Percentiles rank a stretch among this genome's conserved stretches.
phyloP scores from a whole-genome alignment of 208 protist genomes.

The Histomonas meleagridis region DNA sequence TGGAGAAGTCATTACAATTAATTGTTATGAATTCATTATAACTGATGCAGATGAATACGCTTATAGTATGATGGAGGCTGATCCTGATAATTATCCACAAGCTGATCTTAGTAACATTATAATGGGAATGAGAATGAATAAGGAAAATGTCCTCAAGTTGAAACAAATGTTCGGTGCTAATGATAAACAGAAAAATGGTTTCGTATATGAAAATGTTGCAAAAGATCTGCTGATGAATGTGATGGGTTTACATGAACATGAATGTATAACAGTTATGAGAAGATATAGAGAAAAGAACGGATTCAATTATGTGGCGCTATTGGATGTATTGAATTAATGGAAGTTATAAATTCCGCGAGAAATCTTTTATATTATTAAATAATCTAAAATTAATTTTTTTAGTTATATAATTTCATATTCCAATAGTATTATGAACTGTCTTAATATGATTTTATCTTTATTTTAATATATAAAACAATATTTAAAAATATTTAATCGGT shows the following conservation, averaged over 20 bases:
- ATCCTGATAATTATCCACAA: neutral
- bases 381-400: no score
- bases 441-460: no score
- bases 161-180: neutral
- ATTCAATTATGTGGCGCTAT: no score
- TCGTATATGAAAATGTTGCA: neutral
- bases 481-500: no score
- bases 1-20: neutral
- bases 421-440: no score
- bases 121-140: neutral
- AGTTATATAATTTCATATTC: no score
- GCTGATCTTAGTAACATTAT: neutral
- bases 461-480: no score
- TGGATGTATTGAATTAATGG: no score
- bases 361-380: no score
- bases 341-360: no score
- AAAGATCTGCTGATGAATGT: neutral
- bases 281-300: neutral
- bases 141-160: neutral
- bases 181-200: neutral
- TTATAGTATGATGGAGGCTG: neutral
- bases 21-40: neutral
- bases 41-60: slow-evolving; percentile 3
- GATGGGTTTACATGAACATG: neutral
- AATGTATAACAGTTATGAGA: neutral